Percentiles rank a stretch among this genome's conserved stretches.
Conservation (phyloP, 2,329 filamentous ascomycete genomes). For the Daldinia sp. region DNA sequence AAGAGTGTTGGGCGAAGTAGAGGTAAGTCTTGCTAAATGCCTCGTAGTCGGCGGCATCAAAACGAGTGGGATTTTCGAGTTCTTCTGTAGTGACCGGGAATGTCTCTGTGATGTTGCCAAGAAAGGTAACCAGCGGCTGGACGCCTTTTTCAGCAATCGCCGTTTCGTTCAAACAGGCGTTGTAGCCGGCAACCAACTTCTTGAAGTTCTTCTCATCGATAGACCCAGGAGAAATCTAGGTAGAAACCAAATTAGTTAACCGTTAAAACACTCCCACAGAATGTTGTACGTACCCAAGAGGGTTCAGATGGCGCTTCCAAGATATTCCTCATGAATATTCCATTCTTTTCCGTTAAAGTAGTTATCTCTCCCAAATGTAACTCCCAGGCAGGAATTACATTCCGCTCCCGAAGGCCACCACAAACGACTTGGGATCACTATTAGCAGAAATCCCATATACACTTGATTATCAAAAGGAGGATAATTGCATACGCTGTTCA, state of each 20-base stretch:
- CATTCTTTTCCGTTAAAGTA: not conserved
- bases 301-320: constrained; percentile 5
- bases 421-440: constrained; percentile 11
- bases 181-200: constrained; percentile 19
- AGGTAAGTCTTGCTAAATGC: constrained; percentile 18
- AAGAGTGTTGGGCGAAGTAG: constrained; percentile 1
- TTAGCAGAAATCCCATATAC: constrained; percentile 1
- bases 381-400: constrained; percentile 8
- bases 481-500: constrained; percentile 9
- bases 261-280: not conserved
- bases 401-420: constrained; percentile 14
- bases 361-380: not conserved
- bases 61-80: constrained; percentile 1
- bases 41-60: constrained; percentile 7
- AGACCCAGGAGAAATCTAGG: constrained; percentile 1
- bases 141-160: constrained; percentile 10
- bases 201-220: constrained; percentile 21
- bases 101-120: constrained; percentile 15
- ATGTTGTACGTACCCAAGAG: not conserved
- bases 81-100: constrained; percentile 6
- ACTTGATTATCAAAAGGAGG: not conserved
- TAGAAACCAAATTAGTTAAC: not conserved
- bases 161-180: constrained; percentile 26
- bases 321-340: constrained; percentile 21
- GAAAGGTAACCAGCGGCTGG: constrained; percentile 15